Evolutionary conservation across 2,329 filamentous ascomycete species (phyloP).

Genomic region (Beauveria sp.): DNA sequence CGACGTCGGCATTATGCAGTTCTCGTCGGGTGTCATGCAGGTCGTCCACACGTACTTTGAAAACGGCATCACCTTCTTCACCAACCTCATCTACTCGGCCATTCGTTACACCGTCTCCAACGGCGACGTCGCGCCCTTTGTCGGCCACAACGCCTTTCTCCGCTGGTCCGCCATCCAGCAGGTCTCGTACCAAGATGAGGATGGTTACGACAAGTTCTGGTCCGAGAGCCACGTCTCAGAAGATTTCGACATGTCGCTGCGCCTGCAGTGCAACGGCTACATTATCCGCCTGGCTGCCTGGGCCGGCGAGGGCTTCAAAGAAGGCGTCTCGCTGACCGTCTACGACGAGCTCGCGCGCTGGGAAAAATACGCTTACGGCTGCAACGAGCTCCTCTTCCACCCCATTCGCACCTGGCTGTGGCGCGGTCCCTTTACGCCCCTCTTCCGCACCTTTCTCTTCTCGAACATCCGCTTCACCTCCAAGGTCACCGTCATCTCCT

Average conservation of each 20-base stretch:
- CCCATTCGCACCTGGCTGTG: conserved; percentile 55
- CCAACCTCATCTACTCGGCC: conserved; percentile 67
- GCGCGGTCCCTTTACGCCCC: conserved; percentile 55
- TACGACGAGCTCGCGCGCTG: conserved; percentile 66
- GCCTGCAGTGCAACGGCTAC: conserved; percentile 62
- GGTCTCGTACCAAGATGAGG: conserved; percentile 37
- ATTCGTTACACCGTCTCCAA: conserved; percentile 64
- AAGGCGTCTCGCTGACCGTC: conserved; percentile 65
- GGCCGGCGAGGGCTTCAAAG: conserved; percentile 62
- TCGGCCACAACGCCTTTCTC: conserved; percentile 70
- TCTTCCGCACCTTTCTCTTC: conserved; percentile 54
- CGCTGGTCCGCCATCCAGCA: conserved; percentile 50
- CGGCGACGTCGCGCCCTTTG: conserved; percentile 67
- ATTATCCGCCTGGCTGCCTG: conserved; percentile 63
- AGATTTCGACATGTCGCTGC: conserved; percentile 69
- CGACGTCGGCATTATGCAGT: conserved; percentile 65
- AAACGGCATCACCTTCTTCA: conserved; percentile 68
- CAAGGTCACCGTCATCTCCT: conserved; percentile 64
- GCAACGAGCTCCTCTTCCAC: conserved; percentile 64
- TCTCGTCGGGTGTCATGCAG: conserved; percentile 70
- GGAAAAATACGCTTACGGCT: conserved; percentile 69
- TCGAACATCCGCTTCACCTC: conserved; percentile 56
- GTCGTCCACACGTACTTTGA: conserved; percentile 67
- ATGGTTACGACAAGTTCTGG: conserved; percentile 57
- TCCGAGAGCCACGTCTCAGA: conserved; percentile 70